Evolutionary conservation across 2,329 filamentous ascomycete species (phyloP), one percentile per base, ranked within the genome.

Genomic region (Blastomyces parvus): DNA sequence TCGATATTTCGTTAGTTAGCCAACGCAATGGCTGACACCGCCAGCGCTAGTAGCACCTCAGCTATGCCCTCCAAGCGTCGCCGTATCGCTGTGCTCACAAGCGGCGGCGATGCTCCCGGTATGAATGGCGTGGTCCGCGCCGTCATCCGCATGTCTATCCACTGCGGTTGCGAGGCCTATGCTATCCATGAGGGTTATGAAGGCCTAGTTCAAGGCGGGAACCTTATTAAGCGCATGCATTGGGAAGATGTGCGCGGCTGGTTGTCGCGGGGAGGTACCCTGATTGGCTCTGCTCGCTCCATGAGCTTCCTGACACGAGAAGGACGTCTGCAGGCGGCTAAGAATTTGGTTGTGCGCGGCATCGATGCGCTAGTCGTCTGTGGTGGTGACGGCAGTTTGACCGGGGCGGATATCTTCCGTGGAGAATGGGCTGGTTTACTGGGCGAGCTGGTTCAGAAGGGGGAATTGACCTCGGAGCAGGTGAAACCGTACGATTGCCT

Each of bases 351-450:
- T 52, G 77, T 91, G 65, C 86, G 90, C 69, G 94, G 94, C 73
- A 97, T 99, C 69, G 91, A 99, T 74, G 94, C 94, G 62, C 82
- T 99, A 70, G 88, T 99, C 71, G 95, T 99, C 74, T 97, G 93
- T 76, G 94, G 94, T 74, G 94, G 94, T 79, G 94, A 99, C 74
- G 94, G 94, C 66, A 96, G 91, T 68, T 83, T 99, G 72, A 99
- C 94, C 13, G 94, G 94, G 73, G 94, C 94, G 62, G 94, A 99
- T 81, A 88, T 86, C 72, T 97, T 99, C 80, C 86, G 94, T 66
- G 81, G 84, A 60, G 94, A 99, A 75, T 99, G 94, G 94, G 90
- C 92, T 2, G 86, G 88, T 53, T 82, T 99, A 67, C 76, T 99
- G 64, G 81, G 90, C 61, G 94, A 99, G 80, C 84, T 99, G 66